Base-by-base conservation (phyloP, 257 asterid genomes). In the Solanum paucissectum region DNA sequence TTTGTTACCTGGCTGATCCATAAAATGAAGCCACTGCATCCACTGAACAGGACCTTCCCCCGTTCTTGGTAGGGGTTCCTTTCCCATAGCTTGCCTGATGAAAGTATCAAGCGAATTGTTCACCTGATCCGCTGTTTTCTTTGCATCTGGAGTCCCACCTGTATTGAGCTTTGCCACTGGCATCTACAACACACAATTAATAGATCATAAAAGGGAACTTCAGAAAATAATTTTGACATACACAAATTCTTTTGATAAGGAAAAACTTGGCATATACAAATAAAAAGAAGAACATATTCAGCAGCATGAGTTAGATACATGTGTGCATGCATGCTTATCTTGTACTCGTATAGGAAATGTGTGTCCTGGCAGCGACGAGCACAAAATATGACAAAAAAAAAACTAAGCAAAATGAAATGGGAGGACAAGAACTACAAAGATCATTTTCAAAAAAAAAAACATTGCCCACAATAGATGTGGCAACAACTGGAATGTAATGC, bases 1-100 rank as follows among this genome's bases (percentile, higher is more conserved):
- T 27, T 81, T 29, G n/a, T 52, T 86, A 95, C 99, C 98, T 92
- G 94, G 96, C 83, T 94, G 98, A 83, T 97, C 98, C 75, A 94
- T 91, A 87, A 94, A 92, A 87, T 93, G 88, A 91, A 97, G 94
- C 86, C 94, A 90, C 91, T 97, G 98, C 91, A 93, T 87, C 98
- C 95, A 95, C 88, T 93, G 99, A 81, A 92, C 96, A 36, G 97
- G 94, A 86, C 86, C 91, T 83, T 94, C 98, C 85, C 91, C 95
- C n/a, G 92, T 83, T 93, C 94, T 95, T 75, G 98, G 89, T 89
- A 91, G 87, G 89, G 95, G 93, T 84, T 93, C 98, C 92, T 91
- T 93, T 85, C 94, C 98, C 32, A 90, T 87, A 72, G 94, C 91
- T 89, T 94, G 98, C 71, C 94, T 91, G 87, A 93, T 86, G 88